Evolutionary conservation across 2,329 filamentous ascomycete genomes (phyloP).

Genomic region (Trichoderma sp.): DNA sequence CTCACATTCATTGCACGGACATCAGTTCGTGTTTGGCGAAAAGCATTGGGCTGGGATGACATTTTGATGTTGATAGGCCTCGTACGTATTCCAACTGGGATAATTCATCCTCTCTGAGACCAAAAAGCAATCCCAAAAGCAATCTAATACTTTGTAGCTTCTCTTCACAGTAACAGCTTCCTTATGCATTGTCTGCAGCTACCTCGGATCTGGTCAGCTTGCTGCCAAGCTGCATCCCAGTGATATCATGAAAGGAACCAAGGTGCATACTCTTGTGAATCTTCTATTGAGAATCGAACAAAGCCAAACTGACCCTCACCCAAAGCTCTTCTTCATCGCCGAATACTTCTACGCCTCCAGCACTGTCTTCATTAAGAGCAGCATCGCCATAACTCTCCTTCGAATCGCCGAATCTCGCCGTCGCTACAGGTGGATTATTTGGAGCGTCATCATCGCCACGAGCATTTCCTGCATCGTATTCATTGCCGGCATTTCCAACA

Average conservation of each 20-base stretch:
- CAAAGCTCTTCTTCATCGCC: constrained; percentile 15
- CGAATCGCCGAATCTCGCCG: constrained; percentile 12
- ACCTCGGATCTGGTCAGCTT: constrained; percentile 13
- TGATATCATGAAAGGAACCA: constrained; percentile 12
- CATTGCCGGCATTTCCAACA: constrained; percentile 14
- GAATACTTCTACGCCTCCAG: constrained; percentile 10
- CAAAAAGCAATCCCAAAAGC: neutral
- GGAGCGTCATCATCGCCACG: constrained; percentile 10
- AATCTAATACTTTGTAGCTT: constrained; percentile 9
- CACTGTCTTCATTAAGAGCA: constrained; percentile 14
- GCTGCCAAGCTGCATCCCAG: neutral
- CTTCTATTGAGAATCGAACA: neutral
- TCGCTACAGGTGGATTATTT: constrained; percentile 9
- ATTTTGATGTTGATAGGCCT: constrained; percentile 12
- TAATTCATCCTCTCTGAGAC: neutral
- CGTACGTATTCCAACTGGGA: neutral
- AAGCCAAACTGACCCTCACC: neutral
- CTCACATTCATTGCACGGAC: neutral
- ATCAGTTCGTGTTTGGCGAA: constrained; percentile 5
- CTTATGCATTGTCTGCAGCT: constrained; percentile 9
- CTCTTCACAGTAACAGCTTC: constrained; percentile 10
- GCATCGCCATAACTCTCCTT: constrained; percentile 9
- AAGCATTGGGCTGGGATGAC: constrained; percentile 8
- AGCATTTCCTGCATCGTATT: constrained; percentile 11
- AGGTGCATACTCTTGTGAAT: neutral